Evolutionary conservation across 1,284 basidiomycete genomes (phyloP).

Genomic region (Sporisorium scitamineum): DNA sequence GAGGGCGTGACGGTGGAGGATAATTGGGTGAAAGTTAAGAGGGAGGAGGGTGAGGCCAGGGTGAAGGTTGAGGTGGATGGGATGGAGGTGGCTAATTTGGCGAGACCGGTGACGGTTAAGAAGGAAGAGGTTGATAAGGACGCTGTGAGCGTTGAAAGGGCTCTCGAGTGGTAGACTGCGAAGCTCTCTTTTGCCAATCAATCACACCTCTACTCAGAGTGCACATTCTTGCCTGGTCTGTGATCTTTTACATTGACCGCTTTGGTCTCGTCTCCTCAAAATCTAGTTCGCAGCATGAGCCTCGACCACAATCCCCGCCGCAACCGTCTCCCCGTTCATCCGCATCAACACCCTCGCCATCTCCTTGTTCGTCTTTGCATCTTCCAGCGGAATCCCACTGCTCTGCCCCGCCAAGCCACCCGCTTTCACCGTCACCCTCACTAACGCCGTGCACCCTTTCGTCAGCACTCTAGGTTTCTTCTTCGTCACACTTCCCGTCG

Average conservation of each 20-base stretch:
- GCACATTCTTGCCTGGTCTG: background rate
- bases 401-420: constrained; percentile 51
- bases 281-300: constrained; percentile 9
- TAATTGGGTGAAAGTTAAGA: constrained; percentile 27
- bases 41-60: constrained; percentile 1
- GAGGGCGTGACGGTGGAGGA: constrained; percentile 6
- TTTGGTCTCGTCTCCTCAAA: background rate
- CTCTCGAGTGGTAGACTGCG: constrained; percentile 36
- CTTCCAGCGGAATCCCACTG: constrained; percentile 73
- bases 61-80: constrained; percentile 38
- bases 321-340: constrained; percentile 91
- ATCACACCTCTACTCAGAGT: background rate
- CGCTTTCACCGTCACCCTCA: constrained; percentile 75
- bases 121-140: constrained; percentile 27
- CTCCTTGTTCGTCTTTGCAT: constrained; percentile 90
- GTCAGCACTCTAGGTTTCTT: constrained; percentile 82
- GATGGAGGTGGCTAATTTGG: constrained; percentile 21
- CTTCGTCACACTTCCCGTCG: constrained; percentile 81
- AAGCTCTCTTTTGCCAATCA: background rate
- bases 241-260: background rate
- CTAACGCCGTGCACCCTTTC: constrained; percentile 84
- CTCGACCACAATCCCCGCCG: constrained; percentile 77
- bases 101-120: background rate
- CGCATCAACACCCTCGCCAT: constrained; percentile 93
- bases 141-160: constrained; percentile 15